These are phyloP conservation scores for Bruguiera gymnorhiza DNA, from an alignment of 345 rosid species.

Conservation along the genomic window DNA sequence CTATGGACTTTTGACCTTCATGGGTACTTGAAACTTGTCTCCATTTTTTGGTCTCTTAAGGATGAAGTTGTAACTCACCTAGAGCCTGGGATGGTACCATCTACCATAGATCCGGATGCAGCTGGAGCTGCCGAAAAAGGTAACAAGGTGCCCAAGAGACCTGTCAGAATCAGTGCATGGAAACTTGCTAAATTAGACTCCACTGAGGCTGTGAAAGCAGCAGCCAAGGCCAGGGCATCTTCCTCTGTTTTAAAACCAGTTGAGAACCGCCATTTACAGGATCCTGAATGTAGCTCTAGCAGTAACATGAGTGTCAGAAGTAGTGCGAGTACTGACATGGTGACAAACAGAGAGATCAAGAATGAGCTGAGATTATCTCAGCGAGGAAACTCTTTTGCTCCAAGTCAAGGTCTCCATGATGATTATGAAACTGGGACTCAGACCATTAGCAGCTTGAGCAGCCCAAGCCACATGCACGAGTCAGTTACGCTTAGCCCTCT, in stretches of 20 bases:
- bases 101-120: slow-evolving; percentile 92
- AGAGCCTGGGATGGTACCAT: slow-evolving; percentile 96
- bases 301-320: slow-evolving; percentile 76
- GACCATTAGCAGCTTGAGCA: slow-evolving; percentile 84
- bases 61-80: slow-evolving; percentile 96
- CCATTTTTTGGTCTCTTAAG: slow-evolving; percentile 35
- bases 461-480: slow-evolving; percentile 82
- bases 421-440: slow-evolving; percentile 85
- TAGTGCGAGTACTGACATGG: slow-evolving; percentile 73
- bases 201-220: slow-evolving; percentile 78
- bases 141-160: slow-evolving; percentile 56
- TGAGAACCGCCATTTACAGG: slow-evolving; percentile 49
- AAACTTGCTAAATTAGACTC: slow-evolving; percentile 88
- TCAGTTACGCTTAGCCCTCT: slow-evolving; percentile 80
- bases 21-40: neutral
- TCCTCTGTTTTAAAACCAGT: slow-evolving; percentile 83
- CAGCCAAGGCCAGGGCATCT: slow-evolving; percentile 95
- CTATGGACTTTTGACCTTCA: neutral
- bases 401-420: slow-evolving; percentile 87
- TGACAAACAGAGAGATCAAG: slow-evolving; percentile 54
- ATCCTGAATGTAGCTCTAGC: slow-evolving; percentile 78
- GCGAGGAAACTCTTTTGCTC: slow-evolving; percentile 60
- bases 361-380: slow-evolving; percentile 52
- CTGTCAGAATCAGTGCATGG: slow-evolving; percentile 85
- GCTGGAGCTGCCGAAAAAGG: slow-evolving; percentile 67